Conservation (phyloP, 2,329 filamentous ascomycete genomes). For the Fusarium piperis region DNA sequence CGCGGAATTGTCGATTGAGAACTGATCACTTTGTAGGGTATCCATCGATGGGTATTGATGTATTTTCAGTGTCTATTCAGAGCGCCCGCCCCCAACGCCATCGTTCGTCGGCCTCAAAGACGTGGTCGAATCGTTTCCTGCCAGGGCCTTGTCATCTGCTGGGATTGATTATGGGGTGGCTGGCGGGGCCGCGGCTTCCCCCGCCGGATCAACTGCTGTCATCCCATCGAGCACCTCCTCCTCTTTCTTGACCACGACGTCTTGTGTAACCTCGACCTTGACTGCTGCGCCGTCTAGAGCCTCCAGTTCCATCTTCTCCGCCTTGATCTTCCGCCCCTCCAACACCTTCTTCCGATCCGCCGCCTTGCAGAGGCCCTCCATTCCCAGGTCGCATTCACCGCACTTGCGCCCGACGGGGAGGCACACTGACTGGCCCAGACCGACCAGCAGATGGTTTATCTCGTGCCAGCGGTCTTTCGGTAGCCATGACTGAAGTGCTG, state of each 20-base stretch:
- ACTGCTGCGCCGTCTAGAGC: conserved; percentile 30
- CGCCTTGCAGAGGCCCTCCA: conserved; percentile 78
- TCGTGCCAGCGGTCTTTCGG: conserved; percentile 88
- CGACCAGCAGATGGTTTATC: conserved; percentile 90
- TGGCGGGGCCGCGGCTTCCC: conserved; percentile 31
- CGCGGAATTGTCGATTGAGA: neutral
- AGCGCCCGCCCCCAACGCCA: conserved; percentile 2
- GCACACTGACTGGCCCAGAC: conserved; percentile 87
- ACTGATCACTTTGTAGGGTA: conserved; percentile 18
- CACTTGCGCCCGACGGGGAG: conserved; percentile 82
- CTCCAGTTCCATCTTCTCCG: conserved; percentile 43
- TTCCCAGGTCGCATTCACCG: conserved; percentile 84
- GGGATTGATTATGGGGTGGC: conserved; percentile 34
- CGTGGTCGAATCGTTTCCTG: conserved; percentile 35
- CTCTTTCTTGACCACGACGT: conserved; percentile 43
- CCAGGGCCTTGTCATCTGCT: conserved; percentile 3
- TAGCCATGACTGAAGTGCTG: conserved; percentile 81
- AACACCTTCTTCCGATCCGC: conserved; percentile 73
- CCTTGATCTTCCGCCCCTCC: conserved; percentile 60
- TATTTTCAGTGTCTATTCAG: conserved; percentile 8
- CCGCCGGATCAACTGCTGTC: conserved; percentile 17
- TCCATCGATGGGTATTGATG: conserved; percentile 34
- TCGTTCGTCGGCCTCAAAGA: conserved; percentile 22
- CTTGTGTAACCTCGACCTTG: conserved; percentile 37
- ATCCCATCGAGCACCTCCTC: conserved; percentile 33